Evolutionary conservation across 495 filamentous ascomycete species (phyloP).

Genomic region (Daldinia childiae): DNA sequence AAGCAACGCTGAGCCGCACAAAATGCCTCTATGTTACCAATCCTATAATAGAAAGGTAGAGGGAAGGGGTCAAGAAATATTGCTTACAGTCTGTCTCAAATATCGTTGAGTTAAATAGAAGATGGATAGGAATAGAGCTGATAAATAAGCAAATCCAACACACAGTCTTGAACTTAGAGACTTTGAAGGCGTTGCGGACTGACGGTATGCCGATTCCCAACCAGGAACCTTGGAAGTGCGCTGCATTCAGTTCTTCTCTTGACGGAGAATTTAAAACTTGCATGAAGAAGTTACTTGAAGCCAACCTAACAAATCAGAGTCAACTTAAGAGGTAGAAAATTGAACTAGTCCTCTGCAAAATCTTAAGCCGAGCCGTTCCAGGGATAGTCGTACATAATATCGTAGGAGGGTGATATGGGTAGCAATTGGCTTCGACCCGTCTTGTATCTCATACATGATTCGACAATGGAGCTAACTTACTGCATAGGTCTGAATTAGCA

Average conservation of each 20-base stretch:
- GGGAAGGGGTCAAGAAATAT: not conserved
- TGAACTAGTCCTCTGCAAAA: not conserved
- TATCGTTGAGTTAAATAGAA: constrained; percentile 42
- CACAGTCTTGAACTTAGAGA: constrained; percentile 37
- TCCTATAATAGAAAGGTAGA: not conserved
- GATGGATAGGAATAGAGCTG: constrained; percentile 47
- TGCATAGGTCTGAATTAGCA: constrained; percentile 10
- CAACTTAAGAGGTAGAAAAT: not conserved
- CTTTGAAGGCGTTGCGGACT: constrained; percentile 48
- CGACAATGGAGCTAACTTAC: constrained; percentile 1
- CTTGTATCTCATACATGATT: not conserved
- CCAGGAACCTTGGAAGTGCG: constrained; percentile 49
- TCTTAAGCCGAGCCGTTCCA: not conserved
- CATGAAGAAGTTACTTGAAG: constrained; percentile 53
- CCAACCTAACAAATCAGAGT: constrained; percentile 26
- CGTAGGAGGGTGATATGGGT: not conserved
- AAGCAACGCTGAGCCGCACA: not conserved
- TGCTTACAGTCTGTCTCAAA: constrained; percentile 42
- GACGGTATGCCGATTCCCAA: constrained; percentile 55
- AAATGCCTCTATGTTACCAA: not conserved
- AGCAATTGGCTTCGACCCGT: not conserved
- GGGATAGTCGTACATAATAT: not conserved
- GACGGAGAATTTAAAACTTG: constrained; percentile 54
- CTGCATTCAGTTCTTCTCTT: constrained; percentile 51
- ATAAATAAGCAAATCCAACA: constrained; percentile 41